Base-by-base conservation (phyloP, 2,329 filamentous ascomycete genomes). In the Cercospora sp. region DNA sequence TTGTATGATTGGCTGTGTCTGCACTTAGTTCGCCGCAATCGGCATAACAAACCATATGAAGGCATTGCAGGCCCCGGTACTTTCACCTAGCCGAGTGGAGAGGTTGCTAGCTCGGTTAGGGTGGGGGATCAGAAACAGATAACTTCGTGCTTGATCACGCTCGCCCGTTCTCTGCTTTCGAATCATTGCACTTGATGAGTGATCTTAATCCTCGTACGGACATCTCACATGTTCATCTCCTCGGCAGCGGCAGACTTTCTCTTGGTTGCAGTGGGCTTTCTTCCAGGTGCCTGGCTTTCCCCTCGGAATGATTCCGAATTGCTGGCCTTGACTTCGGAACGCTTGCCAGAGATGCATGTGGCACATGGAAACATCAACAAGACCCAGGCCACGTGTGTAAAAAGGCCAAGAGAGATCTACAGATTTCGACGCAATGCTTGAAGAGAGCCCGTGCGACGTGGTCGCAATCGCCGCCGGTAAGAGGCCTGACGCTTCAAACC, bases 401-500 rank as follows among this genome's bases (percentile, higher is more conserved):
- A 32, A 57, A 57, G 45, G 51, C 28, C 24, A 21, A n/a, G 26
- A n/a, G 12, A 51, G 30, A 40, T 21, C 49, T 43, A 26, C 51
- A 28, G 7, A 24, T 57, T 32, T 30, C 28, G 12, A 32, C 53
- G 34, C 40, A n/a, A 26, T 62, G 26, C 24, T 61, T 45, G 40
- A 10, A 10, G 4, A 66, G 45, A n/a, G 24, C 37, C 61, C 58
- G 24, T 10, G 12, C 12, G n/a, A n/a, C 40, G 30, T 18, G 28
- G 5, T 16, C 21, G 24, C 21, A 13, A 21, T 6, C 13, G 21
- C 16, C 7, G 18, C 5, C 45, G 2, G 45, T 13, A 21, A 24
- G 45, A 7, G 13, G 18, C 10, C 45, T 51, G 5, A 3, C 8
- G 13, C 53, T 51, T 70, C 49, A 82, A 3, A 82, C 80, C 18